phyloP scores from a whole-genome alignment of 2,329 filamentous ascomycete genomes.

The Pseudocercospora eumusae region DNA sequence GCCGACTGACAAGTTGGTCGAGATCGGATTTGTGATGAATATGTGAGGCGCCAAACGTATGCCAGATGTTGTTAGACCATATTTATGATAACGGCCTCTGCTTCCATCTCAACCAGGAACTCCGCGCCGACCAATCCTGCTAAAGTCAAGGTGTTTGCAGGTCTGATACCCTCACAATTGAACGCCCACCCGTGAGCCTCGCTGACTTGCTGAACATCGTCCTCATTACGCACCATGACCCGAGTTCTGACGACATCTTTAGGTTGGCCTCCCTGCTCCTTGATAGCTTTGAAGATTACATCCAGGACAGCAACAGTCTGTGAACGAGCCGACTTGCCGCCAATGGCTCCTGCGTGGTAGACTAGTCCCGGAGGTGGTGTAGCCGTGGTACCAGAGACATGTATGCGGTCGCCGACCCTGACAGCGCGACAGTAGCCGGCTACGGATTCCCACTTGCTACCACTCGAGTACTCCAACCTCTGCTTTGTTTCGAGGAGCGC shows the following conservation, averaged over 20 bases:
- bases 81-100: slow-evolving; percentile 7
- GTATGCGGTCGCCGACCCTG: background rate
- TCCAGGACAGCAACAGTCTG: slow-evolving; percentile 4
- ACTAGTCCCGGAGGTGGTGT: background rate
- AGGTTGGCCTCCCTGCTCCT: background rate
- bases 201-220: background rate
- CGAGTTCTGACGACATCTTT: background rate
- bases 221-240: background rate
- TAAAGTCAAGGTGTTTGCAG: slow-evolving; percentile 5
- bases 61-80: background rate
- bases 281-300: slow-evolving; percentile 1
- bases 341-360: background rate
- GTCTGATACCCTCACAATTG: background rate
- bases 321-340: background rate
- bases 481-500: background rate
- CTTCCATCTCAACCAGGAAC: slow-evolving; percentile 10
- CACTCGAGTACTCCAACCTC: slow-evolving; percentile 2
- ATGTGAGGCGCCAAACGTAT: slow-evolving; percentile 46
- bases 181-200: slow-evolving; percentile 2
- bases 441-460: slow-evolving; percentile 6
- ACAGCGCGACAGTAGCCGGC: slow-evolving; percentile 9
- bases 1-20: slow-evolving; percentile 62
- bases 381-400: background rate
- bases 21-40: slow-evolving; percentile 70
- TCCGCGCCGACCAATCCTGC: slow-evolving; percentile 1